Percentiles rank a stretch among this genome's conserved stretches.
Conservation (phyloP, 2,329 filamentous ascomycete species). For the Cladosporium sp. region DNA sequence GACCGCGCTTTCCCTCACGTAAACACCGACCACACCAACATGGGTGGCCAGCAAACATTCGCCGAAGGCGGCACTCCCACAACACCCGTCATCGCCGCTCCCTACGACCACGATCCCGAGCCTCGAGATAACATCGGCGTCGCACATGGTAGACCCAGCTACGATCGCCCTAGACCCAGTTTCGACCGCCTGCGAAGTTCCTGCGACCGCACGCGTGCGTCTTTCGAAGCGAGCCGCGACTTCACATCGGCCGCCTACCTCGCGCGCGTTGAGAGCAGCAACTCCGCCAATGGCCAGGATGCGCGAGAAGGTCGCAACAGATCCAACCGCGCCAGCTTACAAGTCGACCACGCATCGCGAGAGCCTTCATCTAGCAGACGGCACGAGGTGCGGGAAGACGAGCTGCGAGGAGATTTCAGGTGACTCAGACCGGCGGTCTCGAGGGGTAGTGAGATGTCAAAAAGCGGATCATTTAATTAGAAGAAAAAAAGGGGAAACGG, state of each 20-base stretch:
- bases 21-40: slow-evolving; percentile 12
- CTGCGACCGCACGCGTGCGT: slow-evolving; percentile 78
- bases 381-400: slow-evolving; percentile 5
- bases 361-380: slow-evolving; percentile 9
- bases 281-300: slow-evolving; percentile 1
- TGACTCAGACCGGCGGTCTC: neutral
- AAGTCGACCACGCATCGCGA: slow-evolving; percentile 1
- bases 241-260: slow-evolving; percentile 88
- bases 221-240: slow-evolving; percentile 83
- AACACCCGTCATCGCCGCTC: slow-evolving; percentile 21
- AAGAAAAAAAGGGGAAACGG: neutral
- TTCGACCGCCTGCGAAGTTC: slow-evolving; percentile 82
- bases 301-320: neutral
- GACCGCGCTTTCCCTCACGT: slow-evolving; percentile 37
- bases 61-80: slow-evolving; percentile 15
- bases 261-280: slow-evolving; percentile 64
- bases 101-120: slow-evolving; percentile 11
- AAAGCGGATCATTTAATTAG: neutral
- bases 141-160: slow-evolving; percentile 49
- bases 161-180: slow-evolving; percentile 72
- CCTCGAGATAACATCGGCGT: slow-evolving; percentile 27
- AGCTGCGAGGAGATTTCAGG: neutral
- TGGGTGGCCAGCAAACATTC: neutral
- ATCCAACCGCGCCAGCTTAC: slow-evolving; percentile 1
- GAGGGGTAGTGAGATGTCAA: slow-evolving; percentile 2